These are phyloP conservation scores for Trapa incisa DNA, from an alignment of 345 rosid genomes.

Conservation along the genomic window DNA sequence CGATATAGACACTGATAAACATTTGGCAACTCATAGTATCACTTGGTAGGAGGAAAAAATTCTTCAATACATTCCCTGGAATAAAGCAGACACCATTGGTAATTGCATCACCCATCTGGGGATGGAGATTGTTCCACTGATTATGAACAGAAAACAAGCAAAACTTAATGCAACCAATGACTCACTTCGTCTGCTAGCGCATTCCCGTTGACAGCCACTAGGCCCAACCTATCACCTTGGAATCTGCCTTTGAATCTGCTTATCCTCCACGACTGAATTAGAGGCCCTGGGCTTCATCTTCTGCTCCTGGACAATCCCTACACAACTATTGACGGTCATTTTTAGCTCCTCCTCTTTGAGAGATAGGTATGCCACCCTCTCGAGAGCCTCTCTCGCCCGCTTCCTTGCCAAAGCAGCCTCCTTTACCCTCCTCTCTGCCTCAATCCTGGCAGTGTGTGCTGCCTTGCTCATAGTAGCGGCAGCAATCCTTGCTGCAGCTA, in stretches of 20 bases:
- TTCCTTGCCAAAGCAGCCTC: constrained; percentile 54
- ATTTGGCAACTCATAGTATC: neutral
- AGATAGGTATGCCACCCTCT: constrained; percentile 19
- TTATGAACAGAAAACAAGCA: neutral
- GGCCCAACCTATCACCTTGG: constrained; percentile 1
- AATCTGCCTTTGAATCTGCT: neutral
- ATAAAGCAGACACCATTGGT: neutral
- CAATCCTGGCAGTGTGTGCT: constrained; percentile 18
- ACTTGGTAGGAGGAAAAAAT: neutral
- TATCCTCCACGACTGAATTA: neutral
- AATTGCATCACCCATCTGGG: neutral
- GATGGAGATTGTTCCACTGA: neutral
- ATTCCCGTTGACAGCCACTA: constrained; percentile 6
- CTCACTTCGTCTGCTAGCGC: neutral
- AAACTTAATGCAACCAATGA: constrained; percentile 8
- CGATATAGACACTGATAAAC: neutral
- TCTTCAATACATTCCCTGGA: neutral
- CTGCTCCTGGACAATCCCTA: constrained; percentile 8
- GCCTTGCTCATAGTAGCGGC: constrained; percentile 45
- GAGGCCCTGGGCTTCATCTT: constrained; percentile 4
- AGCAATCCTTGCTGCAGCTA: constrained; percentile 57
- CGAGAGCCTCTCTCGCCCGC: constrained; percentile 64
- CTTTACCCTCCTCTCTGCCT: constrained; percentile 42
- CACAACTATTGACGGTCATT: constrained; percentile 3
- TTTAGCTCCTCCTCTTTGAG: constrained; percentile 8